Evolutionary conservation across 805 yeast species (phyloP).

Genomic region (Barnettozyma botsteinii): DNA sequence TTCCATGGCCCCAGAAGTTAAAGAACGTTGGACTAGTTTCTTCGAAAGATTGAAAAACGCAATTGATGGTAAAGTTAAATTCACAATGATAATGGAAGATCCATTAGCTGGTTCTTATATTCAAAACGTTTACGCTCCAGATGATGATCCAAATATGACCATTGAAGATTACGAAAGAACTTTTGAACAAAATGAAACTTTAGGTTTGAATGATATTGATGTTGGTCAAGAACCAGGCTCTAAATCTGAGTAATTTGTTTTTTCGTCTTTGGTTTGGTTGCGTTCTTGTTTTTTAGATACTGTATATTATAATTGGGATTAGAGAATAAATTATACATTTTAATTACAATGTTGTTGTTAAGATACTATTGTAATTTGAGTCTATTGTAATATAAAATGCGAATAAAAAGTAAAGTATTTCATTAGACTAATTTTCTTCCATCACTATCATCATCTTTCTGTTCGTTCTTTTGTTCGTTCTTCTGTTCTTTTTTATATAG

Average conservation of each 20-base stretch:
- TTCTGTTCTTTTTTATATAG: background rate
- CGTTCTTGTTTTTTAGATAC: background rate
- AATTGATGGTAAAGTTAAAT: constrained; percentile 69
- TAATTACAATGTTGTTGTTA: too few species aligned
- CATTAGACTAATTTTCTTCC: background rate
- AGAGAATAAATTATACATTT: background rate
- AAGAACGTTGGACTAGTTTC: constrained; percentile 77
- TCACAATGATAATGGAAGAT: constrained; percentile 87
- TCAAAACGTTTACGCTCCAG: constrained; percentile 99
- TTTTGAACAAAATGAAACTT: constrained; percentile 80
- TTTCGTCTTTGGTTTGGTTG: background rate
- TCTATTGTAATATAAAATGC: too few species aligned
- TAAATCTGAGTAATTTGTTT: too few species aligned
- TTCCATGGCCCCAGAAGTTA: constrained; percentile 78
- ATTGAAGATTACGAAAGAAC: constrained; percentile 90
- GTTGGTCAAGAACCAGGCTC: constrained; percentile 17
- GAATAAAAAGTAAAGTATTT: background rate
- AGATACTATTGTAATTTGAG: too few species aligned
- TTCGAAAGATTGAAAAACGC: constrained; percentile 73
- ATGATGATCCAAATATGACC: constrained; percentile 91
- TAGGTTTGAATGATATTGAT: constrained; percentile 60
- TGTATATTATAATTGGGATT: background rate
- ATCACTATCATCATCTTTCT: background rate
- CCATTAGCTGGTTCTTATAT: constrained; percentile 94
- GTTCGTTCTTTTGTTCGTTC: background rate